Evolutionary conservation across 805 yeast genomes (phyloP).

Genomic region (Nakazawaea holstii): DNA sequence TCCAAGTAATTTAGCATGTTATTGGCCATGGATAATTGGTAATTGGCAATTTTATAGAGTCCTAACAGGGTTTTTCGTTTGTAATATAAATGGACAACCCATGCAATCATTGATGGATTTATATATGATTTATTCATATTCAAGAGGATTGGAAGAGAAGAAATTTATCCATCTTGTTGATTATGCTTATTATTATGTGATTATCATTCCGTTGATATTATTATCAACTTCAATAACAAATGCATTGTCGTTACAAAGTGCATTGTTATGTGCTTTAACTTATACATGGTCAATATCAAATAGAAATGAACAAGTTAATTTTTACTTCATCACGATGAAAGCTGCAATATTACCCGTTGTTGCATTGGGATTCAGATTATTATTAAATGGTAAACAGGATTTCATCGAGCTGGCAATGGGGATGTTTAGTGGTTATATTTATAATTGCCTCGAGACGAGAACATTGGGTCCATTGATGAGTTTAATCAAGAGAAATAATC

Average conservation of each 20-base stretch:
- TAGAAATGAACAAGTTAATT: constrained; percentile 47
- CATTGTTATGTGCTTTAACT: constrained; percentile 49
- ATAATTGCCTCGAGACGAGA: constrained; percentile 56
- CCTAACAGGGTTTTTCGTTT: constrained; percentile 44
- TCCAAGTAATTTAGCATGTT: constrained; percentile 19
- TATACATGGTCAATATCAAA: constrained; percentile 58
- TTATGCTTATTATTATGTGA: constrained; percentile 47
- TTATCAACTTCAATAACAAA: constrained; percentile 26
- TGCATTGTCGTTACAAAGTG: constrained; percentile 24
- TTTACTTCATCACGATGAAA: constrained; percentile 47
- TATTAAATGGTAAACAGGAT: constrained; percentile 37
- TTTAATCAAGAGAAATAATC: constrained; percentile 18
- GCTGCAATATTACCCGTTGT: constrained; percentile 49
- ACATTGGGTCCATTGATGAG: constrained; percentile 44
- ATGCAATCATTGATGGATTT: constrained; percentile 45
- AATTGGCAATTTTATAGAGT: constrained; percentile 40
- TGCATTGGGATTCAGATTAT: constrained; percentile 35
- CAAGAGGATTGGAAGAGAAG: constrained; percentile 49
- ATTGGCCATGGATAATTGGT: constrained; percentile 25
- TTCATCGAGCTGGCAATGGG: constrained; percentile 43
- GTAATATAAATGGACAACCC: constrained; percentile 28
- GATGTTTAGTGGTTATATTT: constrained; percentile 49
- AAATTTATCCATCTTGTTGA: constrained; percentile 49
- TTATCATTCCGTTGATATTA: constrained; percentile 44
- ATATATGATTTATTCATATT: constrained; percentile 52